Conservation (phyloP, 176 grass and related monocot genomes). For the Oryza rufipogon region DNA sequence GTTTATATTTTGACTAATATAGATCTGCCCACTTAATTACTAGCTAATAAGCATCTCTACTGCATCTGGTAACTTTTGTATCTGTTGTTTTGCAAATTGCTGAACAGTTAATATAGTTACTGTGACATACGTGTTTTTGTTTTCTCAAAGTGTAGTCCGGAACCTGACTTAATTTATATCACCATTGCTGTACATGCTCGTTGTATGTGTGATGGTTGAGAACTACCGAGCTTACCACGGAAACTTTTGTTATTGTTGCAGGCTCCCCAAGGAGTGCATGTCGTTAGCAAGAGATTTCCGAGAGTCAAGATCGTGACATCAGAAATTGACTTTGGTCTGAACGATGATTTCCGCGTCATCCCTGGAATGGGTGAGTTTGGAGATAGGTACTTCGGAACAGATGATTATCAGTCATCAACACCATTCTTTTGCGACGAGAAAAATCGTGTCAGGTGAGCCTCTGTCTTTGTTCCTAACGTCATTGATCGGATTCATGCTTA, state of each 20-base stretch:
- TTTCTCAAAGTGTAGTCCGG: neutral
- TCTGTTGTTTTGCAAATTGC: neutral
- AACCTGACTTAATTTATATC: neutral
- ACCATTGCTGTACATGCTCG: too few species aligned
- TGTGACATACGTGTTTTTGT: neutral
- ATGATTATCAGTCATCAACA: slow-evolving; percentile 64
- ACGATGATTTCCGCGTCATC: slow-evolving; percentile 78
- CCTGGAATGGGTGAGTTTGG: slow-evolving; percentile 92
- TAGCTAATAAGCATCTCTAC: slow-evolving; percentile 20
- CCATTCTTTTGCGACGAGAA: slow-evolving; percentile 58
- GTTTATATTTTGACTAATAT: neutral
- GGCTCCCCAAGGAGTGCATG: slow-evolving; percentile 88
- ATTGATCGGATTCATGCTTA: neutral
- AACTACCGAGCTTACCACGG: neutral
- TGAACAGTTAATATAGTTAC: neutral
- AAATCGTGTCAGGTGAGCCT: slow-evolving; percentile 54
- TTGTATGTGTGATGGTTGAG: neutral
- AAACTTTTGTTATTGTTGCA: slow-evolving; percentile 31
- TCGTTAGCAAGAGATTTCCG: slow-evolving; percentile 91
- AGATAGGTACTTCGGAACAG: slow-evolving; percentile 87
- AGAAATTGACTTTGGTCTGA: slow-evolving; percentile 87
- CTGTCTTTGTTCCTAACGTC: neutral
- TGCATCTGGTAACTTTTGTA: neutral
- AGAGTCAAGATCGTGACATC: slow-evolving; percentile 98
- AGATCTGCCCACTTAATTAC: neutral